Evolutionary conservation across 2,329 filamentous ascomycete genomes (phyloP), one percentile per base, ranked within the genome.

Genomic region (Leptographium lundbergii): DNA sequence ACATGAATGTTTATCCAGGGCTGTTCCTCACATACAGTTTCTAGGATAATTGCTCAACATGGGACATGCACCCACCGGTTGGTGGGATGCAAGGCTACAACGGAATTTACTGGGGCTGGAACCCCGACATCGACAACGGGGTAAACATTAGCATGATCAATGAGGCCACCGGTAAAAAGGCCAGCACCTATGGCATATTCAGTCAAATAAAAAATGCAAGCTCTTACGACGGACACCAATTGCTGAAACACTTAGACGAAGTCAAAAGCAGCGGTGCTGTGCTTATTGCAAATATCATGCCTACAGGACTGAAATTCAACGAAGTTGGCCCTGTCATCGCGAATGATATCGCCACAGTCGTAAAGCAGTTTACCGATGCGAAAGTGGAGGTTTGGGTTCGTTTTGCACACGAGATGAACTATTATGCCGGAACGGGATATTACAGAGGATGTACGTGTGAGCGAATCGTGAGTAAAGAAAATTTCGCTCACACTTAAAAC

Each of bases 1-100:
- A 6, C 19, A 11, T n/a, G 19, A 47, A 22, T 6, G 1, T 5
- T 10, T 24, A 22, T 2, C n/a, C 19, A 17, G 36, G 14, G 14
- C 36, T 14, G 3, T 39, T 39, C 36, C 36, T 39, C 36, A 39
- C 36, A 17, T 47, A 6, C 6, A 19, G 7, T 47, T 25, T 36
- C 6, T 24, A 47, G 54, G 39, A 47, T 10, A 29, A 25, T 17
- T 45, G 39, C 19, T 19, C 22, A n/a, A 56, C 54, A n/a, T 24
- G 34, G n/a, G 25, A 29, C 22, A 36, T 56, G 24, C 54, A 56
- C 17, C 54, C 54, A 7, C 54, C 54, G 2, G 36, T 45, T n/a
- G 54, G 54, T 47, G 54, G 54, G 14, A 56, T 56, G 54, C 54
- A 56, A n/a, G 54, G 54, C 14, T 47, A 56, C 22, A 56, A 56